Evolutionary conservation across 257 asterid species (phyloP).

Genomic region (Coffea canephora): DNA sequence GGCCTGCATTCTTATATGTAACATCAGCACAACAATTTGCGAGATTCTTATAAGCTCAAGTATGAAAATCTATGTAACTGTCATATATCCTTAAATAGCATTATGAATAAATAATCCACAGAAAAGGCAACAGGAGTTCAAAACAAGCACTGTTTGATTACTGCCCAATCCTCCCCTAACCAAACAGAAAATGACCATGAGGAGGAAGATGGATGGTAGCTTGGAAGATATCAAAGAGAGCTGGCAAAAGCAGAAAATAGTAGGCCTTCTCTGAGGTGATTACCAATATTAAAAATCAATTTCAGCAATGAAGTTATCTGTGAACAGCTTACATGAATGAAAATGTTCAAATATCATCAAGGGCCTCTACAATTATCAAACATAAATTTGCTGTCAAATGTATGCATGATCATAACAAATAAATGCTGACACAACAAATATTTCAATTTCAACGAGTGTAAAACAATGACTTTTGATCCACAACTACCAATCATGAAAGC

Average conservation of each 20-base stretch:
- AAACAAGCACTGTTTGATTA: neutral
- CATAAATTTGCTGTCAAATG: too few species aligned
- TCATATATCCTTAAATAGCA: neutral
- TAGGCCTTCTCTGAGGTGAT: neutral
- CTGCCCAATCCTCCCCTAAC: neutral
- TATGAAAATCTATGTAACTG: neutral
- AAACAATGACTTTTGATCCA: too few species aligned
- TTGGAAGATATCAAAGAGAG: neutral
- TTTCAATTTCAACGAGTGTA: too few species aligned
- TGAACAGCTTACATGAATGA: neutral
- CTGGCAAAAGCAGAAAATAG: neutral
- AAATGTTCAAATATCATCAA: neutral
- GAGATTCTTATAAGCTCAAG: constrained; percentile 5
- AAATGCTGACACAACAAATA: too few species aligned
- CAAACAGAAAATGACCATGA: neutral
- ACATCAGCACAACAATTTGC: too few species aligned
- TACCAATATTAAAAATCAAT: neutral
- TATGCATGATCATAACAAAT: too few species aligned
- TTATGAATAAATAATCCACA: neutral
- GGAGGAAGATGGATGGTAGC: too few species aligned
- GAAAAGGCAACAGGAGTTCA: neutral
- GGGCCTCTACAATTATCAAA: too few species aligned
- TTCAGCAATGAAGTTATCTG: neutral
- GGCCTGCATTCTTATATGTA: constrained; percentile 42
- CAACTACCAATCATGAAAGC: too few species aligned